Evolutionary conservation across 192 early-diverging fungal genomes (phyloP).

Genomic region (Rhizophlyctis rosea): DNA sequence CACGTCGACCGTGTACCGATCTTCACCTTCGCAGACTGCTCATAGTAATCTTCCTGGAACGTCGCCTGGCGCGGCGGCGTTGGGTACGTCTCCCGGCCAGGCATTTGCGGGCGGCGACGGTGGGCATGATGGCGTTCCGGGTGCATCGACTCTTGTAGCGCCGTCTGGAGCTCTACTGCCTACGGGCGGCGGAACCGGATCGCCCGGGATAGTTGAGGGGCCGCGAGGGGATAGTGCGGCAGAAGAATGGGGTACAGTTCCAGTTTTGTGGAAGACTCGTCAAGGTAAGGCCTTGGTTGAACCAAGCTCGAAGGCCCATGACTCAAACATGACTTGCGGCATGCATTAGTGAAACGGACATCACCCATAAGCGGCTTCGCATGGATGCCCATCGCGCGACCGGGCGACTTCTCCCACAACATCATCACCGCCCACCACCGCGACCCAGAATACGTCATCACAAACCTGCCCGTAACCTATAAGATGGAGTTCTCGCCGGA

Average conservation of each 20-base stretch:
- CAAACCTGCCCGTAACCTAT: constrained; percentile 14
- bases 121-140: no score
- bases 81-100: not conserved
- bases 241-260: constrained; percentile 7
- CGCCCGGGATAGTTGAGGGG: no score
- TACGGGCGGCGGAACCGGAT: not conserved
- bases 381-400: constrained; percentile 18
- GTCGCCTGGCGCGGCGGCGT: not conserved
- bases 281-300: constrained; percentile 9
- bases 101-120: not conserved
- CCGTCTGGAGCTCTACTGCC: not conserved
- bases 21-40: not conserved
- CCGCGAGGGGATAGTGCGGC: not conserved
- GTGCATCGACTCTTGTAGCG: not conserved
- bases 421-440: constrained; percentile 6
- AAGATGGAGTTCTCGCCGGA: constrained; percentile 12
- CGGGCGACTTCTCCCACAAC: constrained; percentile 25
- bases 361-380: constrained; percentile 17
- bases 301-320: not conserved
- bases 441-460: constrained; percentile 20
- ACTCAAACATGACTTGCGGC: no score
- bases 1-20: not conserved
- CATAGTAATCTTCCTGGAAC: not conserved
- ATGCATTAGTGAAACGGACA: no score
- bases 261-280: constrained; percentile 23